These are phyloP conservation scores for Teunomyces lycoperdinae DNA, from an alignment of 805 yeast genomes.

Conservation along the genomic window DNA sequence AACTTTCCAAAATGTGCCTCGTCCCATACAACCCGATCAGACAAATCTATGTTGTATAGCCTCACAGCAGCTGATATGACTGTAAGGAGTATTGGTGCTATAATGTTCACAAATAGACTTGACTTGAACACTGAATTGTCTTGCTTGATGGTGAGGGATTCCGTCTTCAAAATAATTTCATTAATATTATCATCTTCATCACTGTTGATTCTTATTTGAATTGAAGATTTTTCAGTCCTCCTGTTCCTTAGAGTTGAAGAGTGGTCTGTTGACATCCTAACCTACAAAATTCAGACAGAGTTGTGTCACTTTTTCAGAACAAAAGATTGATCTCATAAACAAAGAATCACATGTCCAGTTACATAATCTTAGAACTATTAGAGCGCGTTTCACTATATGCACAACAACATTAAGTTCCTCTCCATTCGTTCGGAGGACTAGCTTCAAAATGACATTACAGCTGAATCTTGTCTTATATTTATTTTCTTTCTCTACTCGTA, in stretches of 20 bases:
- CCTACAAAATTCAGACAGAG: background rate
- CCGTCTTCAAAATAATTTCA: constrained; percentile 12
- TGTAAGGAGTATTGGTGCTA: constrained; percentile 10
- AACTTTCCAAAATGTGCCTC: constrained; percentile 89
- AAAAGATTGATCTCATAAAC: background rate
- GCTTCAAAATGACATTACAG: too few relatives aligned
- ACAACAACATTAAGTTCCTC: too few relatives aligned
- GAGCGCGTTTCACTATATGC: too few relatives aligned
- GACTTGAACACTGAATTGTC: background rate
- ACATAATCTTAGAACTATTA: too few relatives aligned
- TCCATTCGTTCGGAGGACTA: too few relatives aligned
- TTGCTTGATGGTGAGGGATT: constrained; percentile 7
- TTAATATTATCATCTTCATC: constrained; percentile 6
- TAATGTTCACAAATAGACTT: background rate
- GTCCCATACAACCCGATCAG: constrained; percentile 76
- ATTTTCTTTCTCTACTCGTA: background rate
- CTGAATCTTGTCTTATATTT: too few relatives aligned
- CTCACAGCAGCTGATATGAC: constrained; percentile 37
- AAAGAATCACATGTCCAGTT: too few relatives aligned
- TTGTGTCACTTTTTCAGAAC: background rate
- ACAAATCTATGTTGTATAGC: constrained; percentile 54
- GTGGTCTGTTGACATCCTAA: background rate
- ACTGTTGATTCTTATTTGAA: background rate
- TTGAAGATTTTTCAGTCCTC: background rate
- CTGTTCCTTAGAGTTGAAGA: constrained; percentile 1